A percentile compares a stretch with the other conserved stretches of the same genome.
Evolutionary conservation across 306 rosid species (phyloP).

Genomic region (Ormosia semicastrata): DNA sequence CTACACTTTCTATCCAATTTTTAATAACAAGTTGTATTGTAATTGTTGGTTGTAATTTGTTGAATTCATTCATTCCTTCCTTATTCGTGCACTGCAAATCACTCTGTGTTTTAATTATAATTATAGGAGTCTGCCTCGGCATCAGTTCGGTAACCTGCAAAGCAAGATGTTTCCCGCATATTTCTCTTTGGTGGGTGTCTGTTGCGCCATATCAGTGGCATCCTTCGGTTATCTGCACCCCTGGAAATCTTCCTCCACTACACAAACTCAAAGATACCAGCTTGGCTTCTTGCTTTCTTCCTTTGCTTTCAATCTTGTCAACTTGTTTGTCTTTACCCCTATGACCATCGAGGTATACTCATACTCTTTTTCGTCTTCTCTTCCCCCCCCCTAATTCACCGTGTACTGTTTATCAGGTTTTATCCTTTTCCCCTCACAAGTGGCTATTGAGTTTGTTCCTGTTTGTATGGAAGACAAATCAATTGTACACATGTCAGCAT

Average conservation of each 20-base stretch:
- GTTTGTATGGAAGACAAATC: not conserved
- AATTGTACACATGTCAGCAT: not conserved
- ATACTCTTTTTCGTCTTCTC: too few species aligned
- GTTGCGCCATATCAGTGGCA: conserved; percentile 74
- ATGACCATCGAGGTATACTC: conserved; percentile 86
- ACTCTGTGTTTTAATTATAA: too few species aligned
- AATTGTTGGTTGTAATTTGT: too few species aligned
- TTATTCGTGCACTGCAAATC: too few species aligned
- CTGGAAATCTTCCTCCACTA: conserved; percentile 70
- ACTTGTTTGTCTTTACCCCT: conserved; percentile 86
- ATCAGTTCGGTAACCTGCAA: conserved; percentile 96
- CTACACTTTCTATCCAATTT: conserved; percentile 1
- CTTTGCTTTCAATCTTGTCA: conserved; percentile 77
- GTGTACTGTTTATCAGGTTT: not conserved
- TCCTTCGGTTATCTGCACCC: conserved; percentile 91
- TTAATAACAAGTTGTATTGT: too few species aligned
- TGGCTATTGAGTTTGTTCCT: not conserved
- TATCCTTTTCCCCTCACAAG: not conserved
- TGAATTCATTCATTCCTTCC: too few species aligned
- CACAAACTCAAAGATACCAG: conserved; percentile 85
- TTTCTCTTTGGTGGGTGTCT: conserved; percentile 75
- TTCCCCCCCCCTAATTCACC: too few species aligned
- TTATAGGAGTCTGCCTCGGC: conserved; percentile 85
- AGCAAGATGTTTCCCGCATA: conserved; percentile 99
- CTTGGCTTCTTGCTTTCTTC: conserved; percentile 90